Percentiles rank a stretch among this genome's conserved stretches.
Evolutionary conservation across 306 rosid species (phyloP).

Genomic region (Cyclanthera cordifolia): DNA sequence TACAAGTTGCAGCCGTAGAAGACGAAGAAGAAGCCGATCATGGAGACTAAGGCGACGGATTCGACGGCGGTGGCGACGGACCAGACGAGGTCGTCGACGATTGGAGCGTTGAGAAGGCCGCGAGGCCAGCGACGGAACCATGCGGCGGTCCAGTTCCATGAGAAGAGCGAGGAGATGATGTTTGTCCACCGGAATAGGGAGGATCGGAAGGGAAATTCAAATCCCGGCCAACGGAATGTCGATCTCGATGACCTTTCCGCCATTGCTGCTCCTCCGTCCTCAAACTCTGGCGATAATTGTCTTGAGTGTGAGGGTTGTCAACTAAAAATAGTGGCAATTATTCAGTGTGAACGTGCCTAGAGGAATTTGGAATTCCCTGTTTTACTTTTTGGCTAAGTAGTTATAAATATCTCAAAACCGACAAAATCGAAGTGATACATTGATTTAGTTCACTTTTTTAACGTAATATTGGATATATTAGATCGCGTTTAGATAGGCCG

Average conservation of each 20-base stretch:
- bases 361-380: too few relatives aligned
- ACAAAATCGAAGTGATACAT: too few relatives aligned
- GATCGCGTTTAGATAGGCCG: too few relatives aligned
- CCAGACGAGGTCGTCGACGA: conserved; percentile 71
- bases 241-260: conserved; percentile 4
- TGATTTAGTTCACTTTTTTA: too few relatives aligned
- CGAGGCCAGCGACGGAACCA: conserved; percentile 36
- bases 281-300: background rate
- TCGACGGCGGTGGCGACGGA: conserved; percentile 57
- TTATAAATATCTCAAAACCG: too few relatives aligned
- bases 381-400: too few relatives aligned
- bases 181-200: conserved; percentile 41
- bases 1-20: conserved; percentile 73
- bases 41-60: conserved; percentile 57
- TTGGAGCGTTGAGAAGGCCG: conserved; percentile 25
- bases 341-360: background rate
- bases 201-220: conserved; percentile 13
- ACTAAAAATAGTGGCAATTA: background rate
- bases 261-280: background rate
- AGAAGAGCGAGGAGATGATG: conserved; percentile 20
- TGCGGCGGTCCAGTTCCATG: conserved; percentile 19
- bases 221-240: background rate
- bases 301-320: background rate
- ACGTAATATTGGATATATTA: too few relatives aligned
- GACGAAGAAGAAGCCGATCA: conserved; percentile 73